phyloP scores from a whole-genome alignment of 768 basidiomycete species.

The Saitozyma podzolica region DNA sequence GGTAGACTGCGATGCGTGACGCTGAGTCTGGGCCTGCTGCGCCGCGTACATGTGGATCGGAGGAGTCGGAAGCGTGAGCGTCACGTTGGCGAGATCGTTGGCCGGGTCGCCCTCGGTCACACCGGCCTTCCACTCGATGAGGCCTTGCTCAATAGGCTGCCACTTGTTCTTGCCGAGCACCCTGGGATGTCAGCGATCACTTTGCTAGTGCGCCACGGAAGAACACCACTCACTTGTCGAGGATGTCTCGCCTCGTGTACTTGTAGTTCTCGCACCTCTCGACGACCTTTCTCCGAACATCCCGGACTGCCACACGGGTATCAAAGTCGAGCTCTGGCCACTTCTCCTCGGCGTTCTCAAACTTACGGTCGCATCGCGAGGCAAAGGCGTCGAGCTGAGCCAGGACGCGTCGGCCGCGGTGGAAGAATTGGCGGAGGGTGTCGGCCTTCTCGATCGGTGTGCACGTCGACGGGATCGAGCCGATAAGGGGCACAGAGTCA shows the following conservation, averaged over 20 bases:
- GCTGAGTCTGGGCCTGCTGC: conserved; percentile 20
- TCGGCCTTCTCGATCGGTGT: conserved; percentile 47
- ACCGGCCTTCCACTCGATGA: conserved; percentile 42
- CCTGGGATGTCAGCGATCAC: conserved; percentile 23
- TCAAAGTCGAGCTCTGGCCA: conserved; percentile 48
- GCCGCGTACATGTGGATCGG: conserved; percentile 23
- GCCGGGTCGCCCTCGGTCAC: conserved; percentile 40
- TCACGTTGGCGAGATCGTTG: conserved; percentile 39
- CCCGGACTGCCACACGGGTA: conserved; percentile 48
- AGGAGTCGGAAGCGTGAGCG: conserved; percentile 41
- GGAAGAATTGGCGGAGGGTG: conserved; percentile 41
- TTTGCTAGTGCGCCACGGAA: neutral
- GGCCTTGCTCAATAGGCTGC: conserved; percentile 48
- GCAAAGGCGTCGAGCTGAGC: conserved; percentile 51
- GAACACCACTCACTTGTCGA: conserved; percentile 49
- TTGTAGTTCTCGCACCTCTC: conserved; percentile 53
- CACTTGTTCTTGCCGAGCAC: conserved; percentile 49
- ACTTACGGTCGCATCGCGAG: conserved; percentile 47
- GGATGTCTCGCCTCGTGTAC: conserved; percentile 50
- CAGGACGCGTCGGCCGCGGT: conserved; percentile 46
- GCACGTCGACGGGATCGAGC: conserved; percentile 47
- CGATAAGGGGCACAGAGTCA: conserved; percentile 51
- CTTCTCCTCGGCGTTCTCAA: conserved; percentile 45
- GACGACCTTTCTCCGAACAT: conserved; percentile 50
- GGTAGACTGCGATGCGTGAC: conserved; percentile 4